Percentiles rank a stretch among this genome's conserved stretches.
Conservation (phyloP, 805 yeast genomes). For the Myxozyma neotropica region DNA sequence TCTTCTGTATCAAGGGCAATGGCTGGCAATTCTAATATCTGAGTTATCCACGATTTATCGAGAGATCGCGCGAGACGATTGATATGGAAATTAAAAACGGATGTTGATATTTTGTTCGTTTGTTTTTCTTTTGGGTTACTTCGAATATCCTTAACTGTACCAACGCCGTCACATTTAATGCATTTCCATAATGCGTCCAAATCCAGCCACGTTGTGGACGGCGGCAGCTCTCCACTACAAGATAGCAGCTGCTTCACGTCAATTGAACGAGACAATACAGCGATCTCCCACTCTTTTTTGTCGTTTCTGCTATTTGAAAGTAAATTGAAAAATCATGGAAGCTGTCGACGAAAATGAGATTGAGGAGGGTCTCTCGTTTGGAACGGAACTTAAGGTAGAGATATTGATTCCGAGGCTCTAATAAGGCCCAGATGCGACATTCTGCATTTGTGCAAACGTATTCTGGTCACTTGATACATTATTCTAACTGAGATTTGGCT, state of each 20-base stretch:
- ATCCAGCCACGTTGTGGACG: too few relatives aligned
- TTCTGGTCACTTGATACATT: neutral
- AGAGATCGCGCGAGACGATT: too few relatives aligned
- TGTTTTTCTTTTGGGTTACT: too few relatives aligned
- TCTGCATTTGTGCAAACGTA: neutral
- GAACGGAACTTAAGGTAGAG: slow-evolving; percentile 41
- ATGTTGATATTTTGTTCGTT: too few relatives aligned
- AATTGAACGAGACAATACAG: neutral
- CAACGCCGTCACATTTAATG: too few relatives aligned
- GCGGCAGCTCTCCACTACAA: neutral
- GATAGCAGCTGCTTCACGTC: neutral
- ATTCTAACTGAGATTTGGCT: neutral
- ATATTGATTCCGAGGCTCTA: neutral
- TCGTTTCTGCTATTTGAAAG: neutral
- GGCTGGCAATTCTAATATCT: too few relatives aligned
- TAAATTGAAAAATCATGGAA: slow-evolving; percentile 17
- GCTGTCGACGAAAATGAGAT: slow-evolving; percentile 18
- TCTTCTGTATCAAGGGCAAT: too few relatives aligned
- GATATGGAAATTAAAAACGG: too few relatives aligned
- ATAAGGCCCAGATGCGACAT: too few relatives aligned
- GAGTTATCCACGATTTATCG: too few relatives aligned
- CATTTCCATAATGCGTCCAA: too few relatives aligned
- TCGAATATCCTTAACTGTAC: too few relatives aligned
- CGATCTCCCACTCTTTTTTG: neutral
- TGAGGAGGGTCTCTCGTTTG: slow-evolving; percentile 36